A percentile compares a stretch with the other conserved stretches of the same genome.
These are phyloP conservation scores for Aspergillus sojae DNA, from an alignment of 2,329 filamentous ascomycete species.

Conservation along the genomic window DNA sequence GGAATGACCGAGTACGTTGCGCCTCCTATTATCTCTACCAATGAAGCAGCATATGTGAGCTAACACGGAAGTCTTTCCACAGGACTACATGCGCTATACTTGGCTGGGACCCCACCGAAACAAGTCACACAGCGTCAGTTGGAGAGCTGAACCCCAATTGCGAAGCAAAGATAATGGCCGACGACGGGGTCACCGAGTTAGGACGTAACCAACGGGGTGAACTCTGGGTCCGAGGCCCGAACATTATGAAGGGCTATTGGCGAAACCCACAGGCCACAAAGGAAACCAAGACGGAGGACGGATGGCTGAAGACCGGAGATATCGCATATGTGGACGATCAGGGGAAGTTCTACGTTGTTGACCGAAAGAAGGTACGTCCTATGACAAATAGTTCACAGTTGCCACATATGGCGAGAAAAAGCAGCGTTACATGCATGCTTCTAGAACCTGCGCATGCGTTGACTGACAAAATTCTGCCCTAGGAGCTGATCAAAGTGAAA, in stretches of 20 bases:
- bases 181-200: conserved; percentile 51
- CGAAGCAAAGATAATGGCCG: conserved; percentile 66
- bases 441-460: conserved; percentile 9
- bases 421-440: background rate
- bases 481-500: conserved; percentile 66
- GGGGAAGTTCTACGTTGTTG: conserved; percentile 67
- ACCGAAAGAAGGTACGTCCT: conserved; percentile 66
- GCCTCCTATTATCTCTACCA: conserved; percentile 3
- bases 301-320: conserved; percentile 74
- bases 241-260: conserved; percentile 78
- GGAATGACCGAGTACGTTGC: conserved; percentile 74
- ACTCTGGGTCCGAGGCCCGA: conserved; percentile 72
- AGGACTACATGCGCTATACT: conserved; percentile 69
- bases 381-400: background rate
- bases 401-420: conserved; percentile 1
- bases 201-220: conserved; percentile 64
- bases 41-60: conserved; percentile 1
- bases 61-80: conserved; percentile 8
- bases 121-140: conserved; percentile 54
- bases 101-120: conserved; percentile 62
- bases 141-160: conserved; percentile 69
- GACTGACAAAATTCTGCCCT: conserved; percentile 7
- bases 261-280: conserved; percentile 67
- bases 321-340: conserved; percentile 64
- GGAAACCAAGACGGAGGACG: conserved; percentile 63